Conservation (phyloP, 2,329 filamentous ascomycete species). For the Colletotrichum caudatum region DNA sequence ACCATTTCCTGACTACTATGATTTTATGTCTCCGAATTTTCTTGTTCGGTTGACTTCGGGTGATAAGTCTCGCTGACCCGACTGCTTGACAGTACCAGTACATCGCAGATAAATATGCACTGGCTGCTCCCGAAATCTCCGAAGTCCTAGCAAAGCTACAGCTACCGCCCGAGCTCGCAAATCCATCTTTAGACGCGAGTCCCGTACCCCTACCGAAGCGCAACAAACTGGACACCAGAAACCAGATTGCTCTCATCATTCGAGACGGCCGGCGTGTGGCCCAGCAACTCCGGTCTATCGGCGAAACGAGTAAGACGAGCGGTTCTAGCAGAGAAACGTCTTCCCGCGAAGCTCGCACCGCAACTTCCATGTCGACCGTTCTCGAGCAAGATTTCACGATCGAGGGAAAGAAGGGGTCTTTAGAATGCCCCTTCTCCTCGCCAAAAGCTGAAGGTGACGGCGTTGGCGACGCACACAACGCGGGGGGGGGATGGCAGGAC, state of each 20-base stretch:
- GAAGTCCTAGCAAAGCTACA: slow-evolving; percentile 76
- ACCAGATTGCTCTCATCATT: slow-evolving; percentile 73
- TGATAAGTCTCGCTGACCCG: slow-evolving; percentile 41
- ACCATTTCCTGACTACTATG: slow-evolving; percentile 58
- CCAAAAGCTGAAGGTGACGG: slow-evolving; percentile 43
- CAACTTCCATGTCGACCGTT: slow-evolving; percentile 72
- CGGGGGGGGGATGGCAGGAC: slow-evolving; percentile 47
- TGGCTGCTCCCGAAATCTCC: slow-evolving; percentile 73
- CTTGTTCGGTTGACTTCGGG: slow-evolving; percentile 26
- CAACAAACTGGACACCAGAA: slow-evolving; percentile 60
- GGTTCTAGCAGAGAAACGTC: slow-evolving; percentile 62
- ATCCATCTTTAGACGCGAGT: slow-evolving; percentile 59
- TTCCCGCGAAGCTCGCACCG: slow-evolving; percentile 57
- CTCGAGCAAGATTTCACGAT: slow-evolving; percentile 94
- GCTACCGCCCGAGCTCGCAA: slow-evolving; percentile 66
- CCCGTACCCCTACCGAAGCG: slow-evolving; percentile 68
- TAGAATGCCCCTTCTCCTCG: slow-evolving; percentile 83
- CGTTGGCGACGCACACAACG: slow-evolving; percentile 18
- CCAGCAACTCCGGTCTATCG: slow-evolving; percentile 62
- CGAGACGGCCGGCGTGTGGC: slow-evolving; percentile 72
- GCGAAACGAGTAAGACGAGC: slow-evolving; percentile 64
- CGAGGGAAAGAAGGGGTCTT: slow-evolving; percentile 80
- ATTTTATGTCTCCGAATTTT: slow-evolving; percentile 40
- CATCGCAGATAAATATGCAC: slow-evolving; percentile 76
- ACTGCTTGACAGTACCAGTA: slow-evolving; percentile 66